A percentile compares a stretch with the other conserved stretches of the same genome.
Evolutionary conservation across 2,329 filamentous ascomycete species (phyloP).

Genomic region (Pyricularia sp.): DNA sequence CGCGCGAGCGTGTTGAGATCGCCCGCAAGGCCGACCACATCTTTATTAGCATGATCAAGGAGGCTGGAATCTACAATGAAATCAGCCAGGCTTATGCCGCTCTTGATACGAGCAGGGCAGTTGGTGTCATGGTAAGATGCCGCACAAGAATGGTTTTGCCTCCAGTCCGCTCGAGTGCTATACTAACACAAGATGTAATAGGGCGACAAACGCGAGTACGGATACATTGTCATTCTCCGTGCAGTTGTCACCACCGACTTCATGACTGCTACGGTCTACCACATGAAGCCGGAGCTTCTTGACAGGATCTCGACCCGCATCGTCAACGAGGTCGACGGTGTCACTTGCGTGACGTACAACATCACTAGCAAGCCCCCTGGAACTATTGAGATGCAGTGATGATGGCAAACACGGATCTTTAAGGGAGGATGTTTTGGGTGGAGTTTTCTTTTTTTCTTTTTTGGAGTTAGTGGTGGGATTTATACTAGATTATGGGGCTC

Average conservation of each 20-base stretch:
- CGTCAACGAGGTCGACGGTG: conserved; percentile 66
- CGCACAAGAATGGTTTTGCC: background rate
- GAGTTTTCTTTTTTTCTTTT: background rate
- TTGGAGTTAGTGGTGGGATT: background rate
- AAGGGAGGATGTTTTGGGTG: background rate
- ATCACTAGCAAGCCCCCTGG: conserved; percentile 52
- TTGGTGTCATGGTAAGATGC: conserved; percentile 29
- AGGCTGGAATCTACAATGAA: conserved; percentile 63
- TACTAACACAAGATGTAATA: conserved; percentile 5
- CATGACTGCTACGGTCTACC: conserved; percentile 66
- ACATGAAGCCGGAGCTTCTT: conserved; percentile 56
- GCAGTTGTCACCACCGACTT: conserved; percentile 48
- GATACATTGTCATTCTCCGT: conserved; percentile 28
- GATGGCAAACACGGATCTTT: background rate
- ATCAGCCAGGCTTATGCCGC: conserved; percentile 39
- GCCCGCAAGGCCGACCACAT: conserved; percentile 69
- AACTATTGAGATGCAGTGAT: conserved; percentile 54
- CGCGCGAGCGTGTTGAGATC: conserved; percentile 67
- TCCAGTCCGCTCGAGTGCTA: background rate
- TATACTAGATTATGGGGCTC: background rate
- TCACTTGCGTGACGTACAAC: conserved; percentile 58
- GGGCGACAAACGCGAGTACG: conserved; percentile 19
- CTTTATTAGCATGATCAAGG: conserved; percentile 67
- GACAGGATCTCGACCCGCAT: conserved; percentile 57
- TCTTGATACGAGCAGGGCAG: conserved; percentile 31